Base-by-base conservation (phyloP, 352 stramenopile genomes). In the Globisporangium solare region DNA sequence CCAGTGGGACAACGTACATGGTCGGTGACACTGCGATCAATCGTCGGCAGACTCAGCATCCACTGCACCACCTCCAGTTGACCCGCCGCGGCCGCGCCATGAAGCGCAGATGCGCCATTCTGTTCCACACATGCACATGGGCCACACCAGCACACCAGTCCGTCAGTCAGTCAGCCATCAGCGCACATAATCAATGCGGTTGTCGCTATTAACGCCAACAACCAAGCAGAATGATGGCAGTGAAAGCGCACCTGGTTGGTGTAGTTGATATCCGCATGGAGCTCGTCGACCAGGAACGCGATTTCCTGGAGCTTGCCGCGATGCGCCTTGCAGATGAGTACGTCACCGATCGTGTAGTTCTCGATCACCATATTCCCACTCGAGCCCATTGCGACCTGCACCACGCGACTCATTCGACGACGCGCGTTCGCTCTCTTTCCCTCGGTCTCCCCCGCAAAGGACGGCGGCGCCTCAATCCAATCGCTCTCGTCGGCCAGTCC, bases 231-330 rank as follows among this genome's bases (percentile, higher is more conserved):
- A 50, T 17, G 32, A n/a, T n/a, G 11, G 18, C 47, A 12, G 32
- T 41, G n/a, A 35, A 18, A 22, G 13, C 20, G 20, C 40, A 83
- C 84, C 81, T 92, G 79, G 67, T 94, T 94, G 66, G 79, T 70
- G 74, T 89, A 94, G 60, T 92, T 94, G 62, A 94, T 68, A 63
- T 94, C 84, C 27, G 84, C 79, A 47, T 82, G 73, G 48, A 92
- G 67, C 35, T 86, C 74, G 40, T 92, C 68, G 22, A 94, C 60
- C 43, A 94, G 70, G 60, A 87, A 84, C 37, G 78, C 68, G 37
- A 92, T 68, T 61, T 94, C 84, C 56, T 86, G 73, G 39, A 91
- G 70, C 67, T 94, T 94, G 24, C 84, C 84, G 49, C 84, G 82
- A 58, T 94, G 83, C 37, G 80, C 77, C 58, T 94, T 94, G 58